Evolutionary conservation across 2,329 filamentous ascomycete species (phyloP).

Genomic region (Phyllosticta citrichinensis): DNA sequence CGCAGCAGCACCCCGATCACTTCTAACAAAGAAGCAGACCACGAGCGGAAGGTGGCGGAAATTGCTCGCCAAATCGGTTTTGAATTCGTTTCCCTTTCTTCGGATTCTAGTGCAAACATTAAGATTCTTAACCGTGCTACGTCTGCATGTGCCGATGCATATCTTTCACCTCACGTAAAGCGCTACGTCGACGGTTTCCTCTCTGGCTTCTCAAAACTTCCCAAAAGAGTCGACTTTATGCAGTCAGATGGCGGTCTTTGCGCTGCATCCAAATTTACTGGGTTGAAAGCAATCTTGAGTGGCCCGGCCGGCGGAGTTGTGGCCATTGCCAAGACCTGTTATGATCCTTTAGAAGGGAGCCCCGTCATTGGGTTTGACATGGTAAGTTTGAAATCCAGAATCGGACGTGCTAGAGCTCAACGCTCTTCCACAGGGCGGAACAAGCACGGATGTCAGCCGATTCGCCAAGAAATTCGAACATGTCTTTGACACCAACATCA

Average conservation of each 20-base stretch:
- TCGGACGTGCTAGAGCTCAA: constrained; percentile 9
- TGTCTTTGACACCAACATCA: constrained; percentile 23
- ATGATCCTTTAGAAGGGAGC: constrained; percentile 15
- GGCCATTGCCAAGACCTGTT: constrained; percentile 23
- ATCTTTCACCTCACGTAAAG: constrained; percentile 18
- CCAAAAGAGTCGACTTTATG: constrained; percentile 26
- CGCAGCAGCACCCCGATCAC: too few relatives aligned
- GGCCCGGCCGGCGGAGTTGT: constrained; percentile 29
- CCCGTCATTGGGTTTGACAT: constrained; percentile 23
- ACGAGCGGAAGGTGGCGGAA: constrained; percentile 19
- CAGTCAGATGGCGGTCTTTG: constrained; percentile 24
- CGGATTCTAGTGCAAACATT: constrained; percentile 17
- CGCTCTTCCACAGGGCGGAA: constrained; percentile 16
- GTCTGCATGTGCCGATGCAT: constrained; percentile 20
- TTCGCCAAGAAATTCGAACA: constrained; percentile 24
- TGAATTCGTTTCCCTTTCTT: constrained; percentile 18
- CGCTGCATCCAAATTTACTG: constrained; percentile 19
- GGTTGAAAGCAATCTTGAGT: constrained; percentile 22
- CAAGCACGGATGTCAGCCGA: constrained; percentile 24
- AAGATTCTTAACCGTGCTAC: constrained; percentile 17
- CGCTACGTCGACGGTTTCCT: constrained; percentile 18
- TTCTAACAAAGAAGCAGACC: constrained; percentile 11
- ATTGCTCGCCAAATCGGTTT: constrained; percentile 22
- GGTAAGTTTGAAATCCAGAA: neutral
- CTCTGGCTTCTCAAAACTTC: constrained; percentile 16